These are phyloP conservation scores for Sporothrix brunneoviolacea DNA, from an alignment of 2,329 filamentous ascomycete genomes.

Conservation along the genomic window DNA sequence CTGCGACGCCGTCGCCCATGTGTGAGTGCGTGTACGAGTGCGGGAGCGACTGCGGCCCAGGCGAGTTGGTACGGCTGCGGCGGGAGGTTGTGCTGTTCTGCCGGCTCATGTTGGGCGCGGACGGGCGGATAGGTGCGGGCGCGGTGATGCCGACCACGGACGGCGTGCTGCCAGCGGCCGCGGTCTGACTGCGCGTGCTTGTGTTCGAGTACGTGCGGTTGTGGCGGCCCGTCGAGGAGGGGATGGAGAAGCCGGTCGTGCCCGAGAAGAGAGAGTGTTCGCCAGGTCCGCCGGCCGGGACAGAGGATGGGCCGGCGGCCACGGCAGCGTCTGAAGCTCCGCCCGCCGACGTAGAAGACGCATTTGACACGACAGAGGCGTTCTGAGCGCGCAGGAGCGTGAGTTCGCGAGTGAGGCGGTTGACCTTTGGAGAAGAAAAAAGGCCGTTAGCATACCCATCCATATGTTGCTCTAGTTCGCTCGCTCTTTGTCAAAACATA, in stretches of 20 bases:
- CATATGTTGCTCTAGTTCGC: neutral
- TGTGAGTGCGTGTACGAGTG: constrained; percentile 44
- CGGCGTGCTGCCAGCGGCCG: constrained; percentile 32
- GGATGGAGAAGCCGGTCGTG: constrained; percentile 51
- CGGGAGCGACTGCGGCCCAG: constrained; percentile 29
- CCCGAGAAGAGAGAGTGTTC: constrained; percentile 45
- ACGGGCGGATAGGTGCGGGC: constrained; percentile 31
- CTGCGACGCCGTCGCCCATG: constrained; percentile 29
- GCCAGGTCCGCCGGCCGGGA: constrained; percentile 35
- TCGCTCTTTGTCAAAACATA: constrained; percentile 35
- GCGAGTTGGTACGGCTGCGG: constrained; percentile 45
- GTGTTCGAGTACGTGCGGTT: constrained; percentile 54
- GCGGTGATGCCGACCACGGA: constrained; percentile 40
- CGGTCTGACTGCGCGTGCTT: constrained; percentile 45
- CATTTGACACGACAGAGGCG: constrained; percentile 58
- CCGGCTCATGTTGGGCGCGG: constrained; percentile 38
- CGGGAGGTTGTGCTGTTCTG: constrained; percentile 51
- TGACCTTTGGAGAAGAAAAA: constrained; percentile 53
- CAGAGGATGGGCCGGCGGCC: constrained; percentile 24
- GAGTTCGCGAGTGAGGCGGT: constrained; percentile 85
- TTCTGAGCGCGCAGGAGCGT: constrained; percentile 71
- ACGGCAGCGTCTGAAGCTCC: constrained; percentile 24
- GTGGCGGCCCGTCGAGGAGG: constrained; percentile 42
- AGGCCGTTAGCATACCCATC: neutral
- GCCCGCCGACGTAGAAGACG: constrained; percentile 54